phyloP scores from a whole-genome alignment of 352 stramenopile genomes.

The Phytophthora macrochlamydospora region DNA sequence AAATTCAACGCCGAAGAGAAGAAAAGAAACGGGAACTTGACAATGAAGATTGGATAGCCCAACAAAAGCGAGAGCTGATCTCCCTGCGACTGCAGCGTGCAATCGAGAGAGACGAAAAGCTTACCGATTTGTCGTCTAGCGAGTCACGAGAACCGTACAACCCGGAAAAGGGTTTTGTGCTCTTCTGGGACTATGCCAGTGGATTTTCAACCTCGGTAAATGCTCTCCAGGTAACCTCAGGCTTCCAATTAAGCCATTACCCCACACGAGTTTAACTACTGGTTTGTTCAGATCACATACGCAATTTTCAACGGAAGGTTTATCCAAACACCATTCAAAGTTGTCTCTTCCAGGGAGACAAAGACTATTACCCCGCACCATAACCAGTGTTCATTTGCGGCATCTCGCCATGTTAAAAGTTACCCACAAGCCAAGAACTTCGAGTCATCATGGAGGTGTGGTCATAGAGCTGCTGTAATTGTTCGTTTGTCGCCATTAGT shows the following conservation, averaged over 20 bases:
- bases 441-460: constrained; percentile 50
- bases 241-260: not conserved
- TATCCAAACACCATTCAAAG: constrained; percentile 49
- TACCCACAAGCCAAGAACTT: constrained; percentile 31
- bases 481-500: not conserved
- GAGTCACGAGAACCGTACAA: constrained; percentile 23
- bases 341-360: constrained; percentile 32
- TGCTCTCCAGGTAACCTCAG: constrained; percentile 40
- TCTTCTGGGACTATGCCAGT: constrained; percentile 56
- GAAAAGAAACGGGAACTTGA: constrained; percentile 54
- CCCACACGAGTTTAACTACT: not conserved
- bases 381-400: constrained; percentile 40
- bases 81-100: constrained; percentile 44
- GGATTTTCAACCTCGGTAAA: constrained; percentile 26
- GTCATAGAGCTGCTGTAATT: not conserved
- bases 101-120: constrained; percentile 26
- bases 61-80: constrained; percentile 60
- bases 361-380: constrained; percentile 29
- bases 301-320: constrained; percentile 48
- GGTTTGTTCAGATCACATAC: constrained; percentile 49
- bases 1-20: constrained; percentile 39
- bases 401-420: constrained; percentile 37
- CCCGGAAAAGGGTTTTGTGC: constrained; percentile 38
- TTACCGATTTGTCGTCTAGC: not conserved
- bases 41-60: constrained; percentile 53